Conservation (phyloP, 106 monocot genomes). For the Dendrobium chrysotoxum region DNA sequence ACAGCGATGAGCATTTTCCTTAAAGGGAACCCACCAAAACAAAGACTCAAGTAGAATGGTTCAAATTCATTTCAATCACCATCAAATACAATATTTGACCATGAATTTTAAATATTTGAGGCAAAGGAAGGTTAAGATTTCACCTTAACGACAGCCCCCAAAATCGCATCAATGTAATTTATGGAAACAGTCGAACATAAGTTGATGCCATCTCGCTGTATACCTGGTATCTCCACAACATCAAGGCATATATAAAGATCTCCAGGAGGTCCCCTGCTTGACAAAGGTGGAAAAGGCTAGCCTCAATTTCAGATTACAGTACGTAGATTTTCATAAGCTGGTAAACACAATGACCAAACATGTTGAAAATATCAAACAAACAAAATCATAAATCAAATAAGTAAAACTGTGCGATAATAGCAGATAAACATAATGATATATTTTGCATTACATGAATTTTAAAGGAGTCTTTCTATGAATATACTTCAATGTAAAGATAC, state of each 20-base stretch:
- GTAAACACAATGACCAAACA: not conserved
- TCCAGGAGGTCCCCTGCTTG: conserved; percentile 78
- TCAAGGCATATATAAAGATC: conserved; percentile 98
- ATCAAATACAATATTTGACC: not conserved
- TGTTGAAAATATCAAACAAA: not conserved
- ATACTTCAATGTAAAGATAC: not conserved
- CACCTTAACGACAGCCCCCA: conserved; percentile 78
- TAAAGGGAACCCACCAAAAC: not conserved
- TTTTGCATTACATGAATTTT: not conserved
- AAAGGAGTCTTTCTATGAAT: not conserved
- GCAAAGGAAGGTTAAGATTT: conserved; percentile 19
- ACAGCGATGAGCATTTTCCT: no score
- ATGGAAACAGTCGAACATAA: conserved; percentile 71
- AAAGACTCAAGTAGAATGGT: not conserved
- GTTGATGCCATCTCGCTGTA: conserved; percentile 91
- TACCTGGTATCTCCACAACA: conserved; percentile 74
- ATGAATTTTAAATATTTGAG: not conserved
- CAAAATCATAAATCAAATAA: not conserved
- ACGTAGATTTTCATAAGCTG: not conserved
- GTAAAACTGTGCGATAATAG: not conserved
- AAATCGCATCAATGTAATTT: conserved; percentile 83
- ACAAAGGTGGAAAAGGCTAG: conserved; percentile 4
- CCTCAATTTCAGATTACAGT: not conserved
- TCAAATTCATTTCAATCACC: not conserved
- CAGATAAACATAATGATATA: not conserved